Percentiles rank a stretch among this genome's conserved stretches.
phyloP scores from a whole-genome alignment of 768 basidiomycete genomes.

The Sutorius australiensis region DNA sequence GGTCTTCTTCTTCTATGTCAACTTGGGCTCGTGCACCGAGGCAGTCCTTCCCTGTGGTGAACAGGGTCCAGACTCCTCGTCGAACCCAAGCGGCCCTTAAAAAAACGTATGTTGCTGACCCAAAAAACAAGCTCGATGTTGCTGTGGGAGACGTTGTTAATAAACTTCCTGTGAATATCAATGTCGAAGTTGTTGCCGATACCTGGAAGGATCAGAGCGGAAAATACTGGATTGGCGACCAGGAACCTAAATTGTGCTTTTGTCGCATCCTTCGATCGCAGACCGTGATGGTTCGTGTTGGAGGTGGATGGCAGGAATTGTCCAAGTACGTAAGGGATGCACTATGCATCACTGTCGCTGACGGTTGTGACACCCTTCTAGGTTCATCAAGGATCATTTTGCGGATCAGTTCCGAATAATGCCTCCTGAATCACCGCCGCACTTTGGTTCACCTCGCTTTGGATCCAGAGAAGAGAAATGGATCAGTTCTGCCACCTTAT shows the following conservation, averaged over 20 bases:
- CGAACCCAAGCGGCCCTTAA: slow-evolving; percentile 38
- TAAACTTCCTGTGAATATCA: slow-evolving; percentile 79
- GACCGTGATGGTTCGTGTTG: slow-evolving; percentile 95
- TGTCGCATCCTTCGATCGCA: slow-evolving; percentile 88
- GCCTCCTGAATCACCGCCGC: slow-evolving; percentile 57
- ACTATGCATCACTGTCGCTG: neutral
- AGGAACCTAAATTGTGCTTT: slow-evolving; percentile 86
- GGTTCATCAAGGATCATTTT: slow-evolving; percentile 85
- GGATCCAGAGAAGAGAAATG: slow-evolving; percentile 65
- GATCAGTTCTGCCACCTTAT: slow-evolving; percentile 75
- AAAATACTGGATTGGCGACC: slow-evolving; percentile 94
- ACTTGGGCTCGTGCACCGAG: slow-evolving; percentile 70
- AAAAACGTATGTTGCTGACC: slow-evolving; percentile 80
- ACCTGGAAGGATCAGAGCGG: slow-evolving; percentile 92
- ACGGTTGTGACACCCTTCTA: slow-evolving; percentile 29
- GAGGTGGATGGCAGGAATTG: slow-evolving; percentile 91
- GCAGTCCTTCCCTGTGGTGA: slow-evolving; percentile 49
- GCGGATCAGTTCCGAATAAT: slow-evolving; percentile 77
- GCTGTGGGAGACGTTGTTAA: slow-evolving; percentile 93
- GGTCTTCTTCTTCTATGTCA: slow-evolving; percentile 45
- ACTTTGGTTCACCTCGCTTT: slow-evolving; percentile 36
- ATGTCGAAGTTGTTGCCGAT: slow-evolving; percentile 73
- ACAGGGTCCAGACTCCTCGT: slow-evolving; percentile 41
- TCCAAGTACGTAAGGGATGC: slow-evolving; percentile 60
- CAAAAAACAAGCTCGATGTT: slow-evolving; percentile 88